Conservation (phyloP, 768 basidiomycete species). For the Nevesoporus exiguus region DNA sequence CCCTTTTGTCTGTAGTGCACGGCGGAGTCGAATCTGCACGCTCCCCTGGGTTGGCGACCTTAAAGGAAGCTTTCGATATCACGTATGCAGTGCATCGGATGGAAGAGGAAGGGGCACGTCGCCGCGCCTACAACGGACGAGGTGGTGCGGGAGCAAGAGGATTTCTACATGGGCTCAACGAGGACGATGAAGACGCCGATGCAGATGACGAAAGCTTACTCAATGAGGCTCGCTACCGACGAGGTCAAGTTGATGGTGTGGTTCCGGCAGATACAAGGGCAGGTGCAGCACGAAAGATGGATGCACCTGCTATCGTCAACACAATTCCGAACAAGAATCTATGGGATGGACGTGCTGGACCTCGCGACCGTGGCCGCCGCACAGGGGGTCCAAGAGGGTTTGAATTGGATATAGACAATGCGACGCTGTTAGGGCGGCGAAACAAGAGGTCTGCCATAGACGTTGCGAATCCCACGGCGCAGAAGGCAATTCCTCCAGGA, state of each 20-base stretch:
- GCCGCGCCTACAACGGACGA: constrained; percentile 75
- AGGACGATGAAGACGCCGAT: constrained; percentile 76
- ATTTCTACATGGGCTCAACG: constrained; percentile 84
- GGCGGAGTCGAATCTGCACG: constrained; percentile 71
- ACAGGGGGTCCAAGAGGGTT: constrained; percentile 44
- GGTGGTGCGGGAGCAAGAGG: constrained; percentile 76
- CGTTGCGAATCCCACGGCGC: constrained; percentile 35
- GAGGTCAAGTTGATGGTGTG: constrained; percentile 31
- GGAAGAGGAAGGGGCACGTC: constrained; percentile 95
- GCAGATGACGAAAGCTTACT: constrained; percentile 49
- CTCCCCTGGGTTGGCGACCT: constrained; percentile 87
- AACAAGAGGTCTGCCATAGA: constrained; percentile 37
- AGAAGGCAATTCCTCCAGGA: constrained; percentile 22
- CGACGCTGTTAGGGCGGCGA: constrained; percentile 80
- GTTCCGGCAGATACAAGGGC: constrained; percentile 8
- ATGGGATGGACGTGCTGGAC: constrained; percentile 69
- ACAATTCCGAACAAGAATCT: constrained; percentile 19
- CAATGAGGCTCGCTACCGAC: constrained; percentile 44
- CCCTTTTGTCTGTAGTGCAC: constrained; percentile 76
- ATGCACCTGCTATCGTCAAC: constrained; percentile 11
- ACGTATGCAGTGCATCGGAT: constrained; percentile 99
- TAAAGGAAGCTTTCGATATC: constrained; percentile 98
- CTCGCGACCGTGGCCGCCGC: constrained; percentile 52
- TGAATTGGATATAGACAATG: constrained; percentile 82
- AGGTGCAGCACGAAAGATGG: constrained; percentile 9